Percentiles rank a stretch among this genome's conserved stretches.
Evolutionary conservation across 176 grass and related monocot genomes (phyloP).

Genomic region (Panicum miliaceum): DNA sequence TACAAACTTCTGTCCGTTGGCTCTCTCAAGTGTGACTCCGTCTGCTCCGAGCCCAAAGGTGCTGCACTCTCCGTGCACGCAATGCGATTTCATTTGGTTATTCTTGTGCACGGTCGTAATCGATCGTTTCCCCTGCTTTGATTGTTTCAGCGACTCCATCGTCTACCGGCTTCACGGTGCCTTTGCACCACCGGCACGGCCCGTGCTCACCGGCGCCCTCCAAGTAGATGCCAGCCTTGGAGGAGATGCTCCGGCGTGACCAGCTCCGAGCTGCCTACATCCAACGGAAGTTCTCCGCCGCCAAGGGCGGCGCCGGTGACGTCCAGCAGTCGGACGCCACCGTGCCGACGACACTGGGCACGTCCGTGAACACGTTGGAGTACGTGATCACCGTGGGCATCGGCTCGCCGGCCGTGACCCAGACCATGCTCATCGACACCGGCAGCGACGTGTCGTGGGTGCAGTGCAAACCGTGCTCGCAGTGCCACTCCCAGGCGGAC

Average conservation of each 20-base stretch:
- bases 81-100: not conserved
- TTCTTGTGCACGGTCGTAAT: not conserved
- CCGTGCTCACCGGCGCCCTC: slow-evolving; percentile 56
- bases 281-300: slow-evolving; percentile 31
- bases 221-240: not conserved
- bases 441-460: slow-evolving; percentile 88
- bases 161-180: slow-evolving; percentile 1
- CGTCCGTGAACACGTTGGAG: slow-evolving; percentile 49
- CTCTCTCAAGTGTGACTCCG: not conserved
- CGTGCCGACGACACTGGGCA: slow-evolving; percentile 40
- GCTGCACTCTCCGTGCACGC: not conserved
- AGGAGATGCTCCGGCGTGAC: slow-evolving; percentile 59
- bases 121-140: not conserved
- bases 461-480: slow-evolving; percentile 68
- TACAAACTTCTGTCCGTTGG: slow-evolving; percentile 20
- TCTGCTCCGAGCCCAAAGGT: slow-evolving; percentile 41
- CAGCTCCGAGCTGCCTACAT: slow-evolving; percentile 51
- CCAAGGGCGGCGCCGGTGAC: not conserved
- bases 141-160: slow-evolving; percentile 21
- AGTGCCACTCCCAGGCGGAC: slow-evolving; percentile 58
- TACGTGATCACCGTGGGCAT: slow-evolving; percentile 61
- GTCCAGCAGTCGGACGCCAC: slow-evolving; percentile 11
- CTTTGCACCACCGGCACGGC: slow-evolving; percentile 59
- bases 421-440: slow-evolving; percentile 64
- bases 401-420: slow-evolving; percentile 48